phyloP scores from a whole-genome alignment of 2,329 filamentous ascomycete genomes.

The Calonectria hawksworthii region DNA sequence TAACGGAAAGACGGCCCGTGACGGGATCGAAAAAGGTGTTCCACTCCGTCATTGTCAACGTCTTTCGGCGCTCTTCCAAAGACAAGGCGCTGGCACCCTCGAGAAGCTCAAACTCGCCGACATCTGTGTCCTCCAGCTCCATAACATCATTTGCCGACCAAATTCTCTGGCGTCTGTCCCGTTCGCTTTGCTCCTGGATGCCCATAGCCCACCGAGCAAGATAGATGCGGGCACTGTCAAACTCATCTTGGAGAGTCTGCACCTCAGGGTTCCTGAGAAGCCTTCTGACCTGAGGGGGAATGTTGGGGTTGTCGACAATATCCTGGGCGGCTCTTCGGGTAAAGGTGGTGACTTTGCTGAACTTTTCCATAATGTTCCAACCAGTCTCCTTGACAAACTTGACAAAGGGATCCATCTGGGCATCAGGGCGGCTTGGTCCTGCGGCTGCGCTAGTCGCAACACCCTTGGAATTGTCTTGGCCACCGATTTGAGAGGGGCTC shows the following conservation, averaged over 20 bases:
- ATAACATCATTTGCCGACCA: slow-evolving; percentile 95
- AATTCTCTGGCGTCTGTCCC: slow-evolving; percentile 86
- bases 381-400: slow-evolving; percentile 95
- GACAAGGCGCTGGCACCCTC: slow-evolving; percentile 83
- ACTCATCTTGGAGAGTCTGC: slow-evolving; percentile 95
- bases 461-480: slow-evolving; percentile 51
- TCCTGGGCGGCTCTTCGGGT: slow-evolving; percentile 93
- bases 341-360: slow-evolving; percentile 97
- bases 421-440: slow-evolving; percentile 67
- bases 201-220: slow-evolving; percentile 98
- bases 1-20: slow-evolving; percentile 82
- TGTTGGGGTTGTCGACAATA: slow-evolving; percentile 88
- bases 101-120: slow-evolving; percentile 95
- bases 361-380: slow-evolving; percentile 96
- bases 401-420: slow-evolving; percentile 90
- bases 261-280: slow-evolving; percentile 93
- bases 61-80: slow-evolving; percentile 81
- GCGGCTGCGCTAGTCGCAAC: slow-evolving; percentile 48
- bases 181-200: slow-evolving; percentile 95
- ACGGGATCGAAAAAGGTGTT: slow-evolving; percentile 85
- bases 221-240: slow-evolving; percentile 95
- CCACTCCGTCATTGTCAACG: slow-evolving; percentile 89
- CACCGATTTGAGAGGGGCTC: slow-evolving; percentile 41
- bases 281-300: slow-evolving; percentile 89
- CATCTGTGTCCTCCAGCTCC: slow-evolving; percentile 93